Base-by-base conservation (phyloP, 345 rosid species). In the Populus ilicifolia region DNA sequence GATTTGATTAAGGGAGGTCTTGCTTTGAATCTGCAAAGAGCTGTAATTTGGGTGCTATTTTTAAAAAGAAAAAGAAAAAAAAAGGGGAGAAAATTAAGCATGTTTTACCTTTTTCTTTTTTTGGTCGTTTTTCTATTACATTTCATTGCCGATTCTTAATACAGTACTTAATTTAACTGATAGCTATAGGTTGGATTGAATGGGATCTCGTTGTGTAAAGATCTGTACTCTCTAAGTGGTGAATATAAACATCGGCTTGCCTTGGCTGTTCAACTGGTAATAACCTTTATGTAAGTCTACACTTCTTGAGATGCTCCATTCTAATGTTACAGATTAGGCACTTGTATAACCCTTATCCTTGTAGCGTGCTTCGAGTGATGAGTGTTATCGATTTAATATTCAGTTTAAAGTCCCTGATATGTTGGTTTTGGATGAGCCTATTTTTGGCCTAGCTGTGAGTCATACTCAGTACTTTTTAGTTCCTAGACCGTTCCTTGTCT, bases 211-310 rank as follows among this genome's bases (percentile, higher is more conserved):
- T 82, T 93, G 88, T 96, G 89, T 75, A 95, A 89, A 88, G 92
- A 92, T 85, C 98, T 97, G 68, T 92, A 90, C 69, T 88, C 93
- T 70, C 87, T 95, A 46, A 95, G 98, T 77, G 99, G 98, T 80
- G 98, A 97, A 79, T 93, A 90, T 84, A 95, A 95, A 83, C 96
- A 93, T 52, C 83, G 97, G 64, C 96, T 95, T 86, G 99, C 99
- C 76, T 75, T 95, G 71, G 96, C 99, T 73, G 87, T 89, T 82
- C 99, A 95, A 78, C 81, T 92, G 84, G 99, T 95, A 86, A 82
- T 91, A 75, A 79, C 81, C 25, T 36, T 43, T 27, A 56, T 18
- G 68, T 74, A 68, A 61, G 8, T 63, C 12, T 7, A 46, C 30
- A 67, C 75, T 66, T 35, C 13, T 65, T 16, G 16, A 12, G 30